Conservation (phyloP, 2,329 filamentous ascomycete species). For the Macrophomina phaseolina region DNA sequence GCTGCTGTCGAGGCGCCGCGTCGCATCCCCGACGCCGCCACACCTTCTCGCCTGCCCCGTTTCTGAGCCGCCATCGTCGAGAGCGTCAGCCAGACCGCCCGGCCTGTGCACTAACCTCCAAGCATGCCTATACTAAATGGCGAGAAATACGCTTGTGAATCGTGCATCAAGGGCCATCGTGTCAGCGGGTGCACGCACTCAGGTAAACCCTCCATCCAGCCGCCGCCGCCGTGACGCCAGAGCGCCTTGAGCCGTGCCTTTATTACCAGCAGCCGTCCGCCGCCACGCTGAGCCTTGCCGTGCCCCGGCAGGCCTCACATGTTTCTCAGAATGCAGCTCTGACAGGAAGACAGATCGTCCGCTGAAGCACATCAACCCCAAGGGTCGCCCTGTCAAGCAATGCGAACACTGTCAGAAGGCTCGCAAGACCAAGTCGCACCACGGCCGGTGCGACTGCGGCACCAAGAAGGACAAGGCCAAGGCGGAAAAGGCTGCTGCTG, state of each 20-base stretch:
- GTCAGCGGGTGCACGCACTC: conserved; percentile 98
- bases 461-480: conserved; percentile 75
- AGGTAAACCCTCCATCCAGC: conserved; percentile 61
- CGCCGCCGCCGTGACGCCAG: conserved; percentile 20
- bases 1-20: not conserved
- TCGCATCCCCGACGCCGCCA: not conserved
- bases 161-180: conserved; percentile 96
- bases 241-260: not conserved
- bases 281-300: conserved; percentile 27
- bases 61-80: conserved; percentile 1
- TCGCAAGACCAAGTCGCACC: conserved; percentile 93
- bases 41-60: conserved; percentile 6
- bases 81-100: conserved; percentile 27
- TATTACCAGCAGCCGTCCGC: not conserved
- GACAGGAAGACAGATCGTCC: conserved; percentile 71
- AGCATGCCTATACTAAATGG: conserved; percentile 66
- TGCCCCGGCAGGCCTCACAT: conserved; percentile 30
- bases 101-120: conserved; percentile 29
- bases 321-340: conserved; percentile 28
- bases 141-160: conserved; percentile 97
- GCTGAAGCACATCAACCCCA: conserved; percentile 94
- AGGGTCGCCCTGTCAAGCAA: conserved; percentile 96
- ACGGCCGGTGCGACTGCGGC: conserved; percentile 96
- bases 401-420: conserved; percentile 95
- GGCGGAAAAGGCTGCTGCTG: conserved; percentile 50